Base-by-base conservation (phyloP, 140 eudicot genomes). In the Oenanthe javanica region DNA sequence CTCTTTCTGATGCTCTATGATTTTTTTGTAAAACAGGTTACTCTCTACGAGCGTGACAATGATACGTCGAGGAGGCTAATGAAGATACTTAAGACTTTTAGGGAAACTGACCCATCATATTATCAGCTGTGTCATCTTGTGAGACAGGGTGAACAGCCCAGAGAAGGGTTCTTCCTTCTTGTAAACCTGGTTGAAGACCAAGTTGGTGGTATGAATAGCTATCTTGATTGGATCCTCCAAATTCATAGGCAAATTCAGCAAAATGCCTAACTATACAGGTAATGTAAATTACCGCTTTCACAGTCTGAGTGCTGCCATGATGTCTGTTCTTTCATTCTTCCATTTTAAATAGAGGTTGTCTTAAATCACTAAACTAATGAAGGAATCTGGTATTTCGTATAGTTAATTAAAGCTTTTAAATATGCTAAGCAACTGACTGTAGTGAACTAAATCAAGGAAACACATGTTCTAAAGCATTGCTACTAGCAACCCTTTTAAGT, bases 101-200 rank as follows among this genome's bases (percentile, higher is more conserved):
- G 98, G 82, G 90, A 93, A 83, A 84, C 81, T n/a, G 97, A 93
- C 77, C 89, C 89, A 6, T 88, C 98, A 50, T 89, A 90, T 86
- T 93, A 82, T 89, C 98, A 91, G 69, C 87, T 96, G 57, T 90
- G 97, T 81, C 97, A 93, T 83, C 88, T 96, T 52, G 97, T 96
- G 88, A 87, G 97, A 87, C 98, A 96, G 87, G 99, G 97, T 5
- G 98, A 93, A 77, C 99, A 93, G 84, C 99, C 99, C 10, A 89
- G 97, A 14, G 98, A 96, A 93, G 94, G 97, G 42, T 96, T 89
- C 87, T 93, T 91, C 85, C 82, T 94, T 66, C 96, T 96, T 38
- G 80, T 91, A 51, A 93, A 91, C 85, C 83, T 96, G 50, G 89
- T 93, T 45, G 99, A 96, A 84, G 99, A 96, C 80, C 98, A 88